Base-by-base conservation (phyloP, 768 basidiomycete genomes). In the Lyophyllum shimeji region DNA sequence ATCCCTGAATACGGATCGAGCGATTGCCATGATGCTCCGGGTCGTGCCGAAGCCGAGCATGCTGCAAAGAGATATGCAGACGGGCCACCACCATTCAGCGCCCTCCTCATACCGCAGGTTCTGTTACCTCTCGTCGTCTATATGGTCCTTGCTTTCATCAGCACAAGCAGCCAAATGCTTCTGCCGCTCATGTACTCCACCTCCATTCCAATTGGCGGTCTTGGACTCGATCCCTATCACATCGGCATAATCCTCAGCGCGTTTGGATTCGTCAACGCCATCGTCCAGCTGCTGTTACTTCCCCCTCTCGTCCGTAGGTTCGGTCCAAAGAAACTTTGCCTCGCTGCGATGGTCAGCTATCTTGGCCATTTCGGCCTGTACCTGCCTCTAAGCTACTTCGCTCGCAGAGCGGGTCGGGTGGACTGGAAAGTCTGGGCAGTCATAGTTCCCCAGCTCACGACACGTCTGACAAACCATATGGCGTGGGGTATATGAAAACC, bases 171-270 rank as follows among this genome's bases (percentile, higher is more conserved):
- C 47, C 60, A 65, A 40, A 65, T 63, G 21, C 61, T 74, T 17
- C 48, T 67, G 13, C 69, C 70, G 3, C 66, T 74, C 43, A 59
- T 74, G 53, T 72, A 67, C 53, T 79, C 82, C 24, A 83, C 83
- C 0, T 81, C 87, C 1, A 66, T 81, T 45, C 64, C 67, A 7
- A 65, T 77, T 2, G 85, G 86, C 15, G 86, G 85, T 0, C 75
- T 86, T 20, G 83, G 83, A 12, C 69, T 85, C 34, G 66, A 74
- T 27, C 78, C 84, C 3, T 74, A 74, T 20, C 61, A 64, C 7
- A 86, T 88, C 24, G 86, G 86, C 15, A 68, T 71, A n/a, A 78
- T 83, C 48, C 72, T 84, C 52, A 75, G 80, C 11, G 53, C 66
- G 1, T 81, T 74, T 57, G 85, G 85, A 7, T 63, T 82, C n/a